Evolutionary conservation across 495 filamentous ascomycete genomes (phyloP).

Genomic region (Aspergillus olivimuriae): DNA sequence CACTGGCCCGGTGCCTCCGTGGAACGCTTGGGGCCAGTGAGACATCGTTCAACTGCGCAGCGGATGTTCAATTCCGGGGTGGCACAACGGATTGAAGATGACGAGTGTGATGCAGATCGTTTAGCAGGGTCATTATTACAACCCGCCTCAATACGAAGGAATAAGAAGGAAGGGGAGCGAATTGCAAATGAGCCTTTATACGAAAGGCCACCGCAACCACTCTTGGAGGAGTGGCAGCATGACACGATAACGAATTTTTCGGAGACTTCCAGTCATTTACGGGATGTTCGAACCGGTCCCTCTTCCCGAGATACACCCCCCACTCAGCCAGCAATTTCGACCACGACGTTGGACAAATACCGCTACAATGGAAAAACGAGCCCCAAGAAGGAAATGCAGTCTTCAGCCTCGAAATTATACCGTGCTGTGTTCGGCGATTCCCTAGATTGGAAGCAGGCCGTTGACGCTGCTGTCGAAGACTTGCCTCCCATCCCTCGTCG

Average conservation of each 20-base stretch:
- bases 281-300: neutral
- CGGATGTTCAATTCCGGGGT: conserved; percentile 28
- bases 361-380: conserved; percentile 6
- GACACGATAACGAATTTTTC: neutral
- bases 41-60: conserved; percentile 19
- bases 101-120: conserved; percentile 8
- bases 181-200: neutral
- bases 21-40: conserved; percentile 10
- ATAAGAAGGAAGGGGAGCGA: conserved; percentile 1
- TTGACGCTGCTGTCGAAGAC: conserved; percentile 50
- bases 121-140: neutral
- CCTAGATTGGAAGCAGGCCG: conserved; percentile 42
- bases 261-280: neutral
- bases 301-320: neutral
- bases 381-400: conserved; percentile 5
- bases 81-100: conserved; percentile 16
- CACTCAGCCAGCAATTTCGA: neutral
- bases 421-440: conserved; percentile 8
- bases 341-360: conserved; percentile 3
- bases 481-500: neutral
- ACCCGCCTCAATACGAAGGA: neutral
- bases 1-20: conserved; percentile 15
- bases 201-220: neutral
- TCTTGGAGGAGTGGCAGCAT: neutral
- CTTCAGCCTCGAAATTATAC: conserved; percentile 14